Evolutionary conservation across 805 yeast species (phyloP).

Genomic region (Groenewaldozyma tartarivorans): DNA sequence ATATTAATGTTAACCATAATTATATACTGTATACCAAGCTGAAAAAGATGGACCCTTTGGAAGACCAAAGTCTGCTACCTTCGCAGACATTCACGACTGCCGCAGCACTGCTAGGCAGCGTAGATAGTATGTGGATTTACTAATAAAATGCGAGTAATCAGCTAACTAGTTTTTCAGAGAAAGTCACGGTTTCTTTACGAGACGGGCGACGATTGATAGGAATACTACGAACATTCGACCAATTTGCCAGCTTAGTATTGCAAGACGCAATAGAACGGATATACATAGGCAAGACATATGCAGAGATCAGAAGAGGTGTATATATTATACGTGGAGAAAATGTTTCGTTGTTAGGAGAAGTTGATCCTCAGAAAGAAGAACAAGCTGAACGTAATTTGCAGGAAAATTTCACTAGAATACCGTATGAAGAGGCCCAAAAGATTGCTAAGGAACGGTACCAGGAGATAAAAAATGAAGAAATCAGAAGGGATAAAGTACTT

Average conservation of each 20-base stretch:
- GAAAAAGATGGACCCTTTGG: constrained; percentile 16
- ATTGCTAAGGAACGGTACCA: constrained; percentile 21
- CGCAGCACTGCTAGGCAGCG: constrained; percentile 32
- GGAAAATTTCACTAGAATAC: constrained; percentile 40
- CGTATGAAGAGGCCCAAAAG: constrained; percentile 51
- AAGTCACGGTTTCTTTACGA: constrained; percentile 74
- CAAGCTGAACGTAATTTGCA: constrained; percentile 21
- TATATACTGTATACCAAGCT: too few species aligned
- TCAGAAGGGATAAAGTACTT: constrained; percentile 7
- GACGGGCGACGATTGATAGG: constrained; percentile 89
- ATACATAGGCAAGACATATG: constrained; percentile 45
- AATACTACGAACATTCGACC: constrained; percentile 88
- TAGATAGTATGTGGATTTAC: constrained; percentile 26
- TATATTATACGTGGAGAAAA: constrained; percentile 92
- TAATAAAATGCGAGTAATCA: neutral
- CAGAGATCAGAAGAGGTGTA: constrained; percentile 70
- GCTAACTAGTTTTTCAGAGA: constrained; percentile 26
- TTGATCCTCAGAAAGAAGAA: constrained; percentile 82
- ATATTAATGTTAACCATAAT: constrained; percentile 1
- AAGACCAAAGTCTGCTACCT: constrained; percentile 29
- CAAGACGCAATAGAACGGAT: constrained; percentile 87
- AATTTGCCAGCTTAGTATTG: constrained; percentile 82
- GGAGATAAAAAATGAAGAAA: constrained; percentile 12
- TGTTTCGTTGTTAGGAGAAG: constrained; percentile 86
- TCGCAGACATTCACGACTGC: constrained; percentile 36